These are phyloP conservation scores for Mucor ambiguus DNA, from an alignment of 371 early-diverging fungal genomes.

Conservation along the genomic window DNA sequence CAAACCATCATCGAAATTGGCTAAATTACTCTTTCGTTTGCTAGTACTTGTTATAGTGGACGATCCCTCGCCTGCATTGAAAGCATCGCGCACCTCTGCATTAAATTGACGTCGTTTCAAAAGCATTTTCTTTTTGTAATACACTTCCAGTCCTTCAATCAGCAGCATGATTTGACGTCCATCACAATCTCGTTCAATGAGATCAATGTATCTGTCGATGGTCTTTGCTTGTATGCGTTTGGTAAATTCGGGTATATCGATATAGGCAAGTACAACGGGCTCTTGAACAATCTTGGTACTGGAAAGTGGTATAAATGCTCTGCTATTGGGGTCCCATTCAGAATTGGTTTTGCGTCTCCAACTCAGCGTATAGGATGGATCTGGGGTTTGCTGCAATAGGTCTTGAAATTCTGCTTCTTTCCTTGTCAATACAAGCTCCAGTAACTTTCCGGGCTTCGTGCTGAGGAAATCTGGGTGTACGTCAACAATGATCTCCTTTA, in stretches of 20 bases:
- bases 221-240: conserved; percentile 26
- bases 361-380: conserved; percentile 27
- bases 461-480: conserved; percentile 37
- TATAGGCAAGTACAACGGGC: conserved; percentile 40
- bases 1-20: conserved; percentile 24
- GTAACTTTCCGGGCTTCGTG: conserved; percentile 35
- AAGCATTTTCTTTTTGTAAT: conserved; percentile 45
- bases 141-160: conserved; percentile 57
- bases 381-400: conserved; percentile 15
- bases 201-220: conserved; percentile 25
- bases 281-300: conserved; percentile 40
- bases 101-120: conserved; percentile 42
- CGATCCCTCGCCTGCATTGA: conserved; percentile 11
- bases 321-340: conserved; percentile 50
- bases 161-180: conserved; percentile 45
- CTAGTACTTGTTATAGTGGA: background rate
- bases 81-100: conserved; percentile 29
- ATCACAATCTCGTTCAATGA: conserved; percentile 15
- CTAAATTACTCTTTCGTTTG: conserved; percentile 15
- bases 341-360: conserved; percentile 58
- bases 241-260: conserved; percentile 41
- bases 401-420: conserved; percentile 34
- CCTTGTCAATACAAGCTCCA: conserved; percentile 34
- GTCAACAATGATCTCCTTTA: conserved; percentile 60
- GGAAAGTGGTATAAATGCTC: conserved; percentile 50